Base-by-base conservation (phyloP, 768 basidiomycete genomes). In the Lanmaoa rubissima region DNA sequence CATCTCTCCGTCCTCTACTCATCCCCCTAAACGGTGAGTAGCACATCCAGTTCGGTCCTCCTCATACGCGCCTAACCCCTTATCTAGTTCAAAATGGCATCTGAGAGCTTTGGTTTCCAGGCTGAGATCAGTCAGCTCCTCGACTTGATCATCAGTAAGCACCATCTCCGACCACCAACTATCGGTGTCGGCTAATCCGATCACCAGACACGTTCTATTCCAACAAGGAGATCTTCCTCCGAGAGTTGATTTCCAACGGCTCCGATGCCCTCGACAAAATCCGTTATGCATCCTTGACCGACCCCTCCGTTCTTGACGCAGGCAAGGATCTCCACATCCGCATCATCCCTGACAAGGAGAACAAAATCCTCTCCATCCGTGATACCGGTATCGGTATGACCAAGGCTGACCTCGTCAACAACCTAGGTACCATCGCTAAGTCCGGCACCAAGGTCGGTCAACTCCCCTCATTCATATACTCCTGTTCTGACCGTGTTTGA, bases 181-280 rank as follows among this genome's bases (percentile, higher is more conserved):
- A 1, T 35, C 3, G 2, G 2, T 43, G 44, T 44, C 4, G 32
- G 49, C 52, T 70, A 31, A 68, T 45, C 5, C 10, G 52, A 40
- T 67, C 45, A 11, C 19, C 63, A 92, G 91, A 98, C 83, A 98
- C 96, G 61, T 98, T 98, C 87, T 99, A 98, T 87, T 97, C 94
- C 60, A 98, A 99, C 88, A 99, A 99, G 83, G 96, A 98, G 79
- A 98, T 99, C 76, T 98, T 98, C 86, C 88, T 99, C 66, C 92
- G 97, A 74, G 97, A 98, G 78, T 61, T 98, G 65, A 98, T 96
- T 77, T 98, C 96, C 62, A 98, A 98, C 79, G 79, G 81, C 63
- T 98, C 97, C 58, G 97, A 98, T 85, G 97, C 97, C 48, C 86
- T 98, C 75, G 97, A 99, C 81, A 98, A 98, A 83, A 91, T 98